Conservation (phyloP, 352 stramenopile species). For the Phytophthora crassamura region DNA sequence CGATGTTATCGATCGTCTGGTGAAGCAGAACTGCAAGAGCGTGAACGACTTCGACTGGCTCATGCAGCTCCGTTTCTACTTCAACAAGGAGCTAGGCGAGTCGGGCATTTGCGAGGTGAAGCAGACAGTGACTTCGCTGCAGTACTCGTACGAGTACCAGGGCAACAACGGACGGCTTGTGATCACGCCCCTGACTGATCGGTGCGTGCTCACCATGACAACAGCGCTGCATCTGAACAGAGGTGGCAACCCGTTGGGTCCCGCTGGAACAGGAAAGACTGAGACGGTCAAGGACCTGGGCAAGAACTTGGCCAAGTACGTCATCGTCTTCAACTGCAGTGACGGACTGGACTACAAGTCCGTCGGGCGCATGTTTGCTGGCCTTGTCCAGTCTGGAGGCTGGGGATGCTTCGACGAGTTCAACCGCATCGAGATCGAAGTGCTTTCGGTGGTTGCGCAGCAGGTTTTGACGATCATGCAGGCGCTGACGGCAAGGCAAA, state of each 20-base stretch:
- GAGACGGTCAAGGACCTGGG: slow-evolving; percentile 95
- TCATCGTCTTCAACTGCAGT: slow-evolving; percentile 96
- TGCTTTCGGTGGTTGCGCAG: slow-evolving; percentile 94
- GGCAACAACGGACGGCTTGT: slow-evolving; percentile 91
- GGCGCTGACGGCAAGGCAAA: slow-evolving; percentile 78
- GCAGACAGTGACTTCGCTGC: slow-evolving; percentile 84
- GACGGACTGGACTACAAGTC: slow-evolving; percentile 96
- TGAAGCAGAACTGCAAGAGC: slow-evolving; percentile 94
- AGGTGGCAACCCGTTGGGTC: slow-evolving; percentile 92
- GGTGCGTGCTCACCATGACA: slow-evolving; percentile 94
- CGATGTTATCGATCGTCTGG: slow-evolving; percentile 94
- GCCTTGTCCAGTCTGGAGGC: slow-evolving; percentile 91
- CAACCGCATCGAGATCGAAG: slow-evolving; percentile 96
- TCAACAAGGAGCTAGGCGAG: slow-evolving; percentile 85
- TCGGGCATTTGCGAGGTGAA: slow-evolving; percentile 88
- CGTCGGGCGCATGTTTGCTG: slow-evolving; percentile 93
- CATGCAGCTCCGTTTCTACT: slow-evolving; percentile 90
- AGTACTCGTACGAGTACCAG: slow-evolving; percentile 90
- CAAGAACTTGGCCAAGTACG: slow-evolving; percentile 95
- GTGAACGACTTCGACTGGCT: slow-evolving; percentile 93
- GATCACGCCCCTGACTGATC: slow-evolving; percentile 93
- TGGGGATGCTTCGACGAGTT: slow-evolving; percentile 97
- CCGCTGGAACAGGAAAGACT: slow-evolving; percentile 94
- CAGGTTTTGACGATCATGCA: slow-evolving; percentile 93
- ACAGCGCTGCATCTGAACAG: slow-evolving; percentile 92